Base-by-base conservation (phyloP, 495 filamentous ascomycete genomes). In the Tuber aestivum region DNA sequence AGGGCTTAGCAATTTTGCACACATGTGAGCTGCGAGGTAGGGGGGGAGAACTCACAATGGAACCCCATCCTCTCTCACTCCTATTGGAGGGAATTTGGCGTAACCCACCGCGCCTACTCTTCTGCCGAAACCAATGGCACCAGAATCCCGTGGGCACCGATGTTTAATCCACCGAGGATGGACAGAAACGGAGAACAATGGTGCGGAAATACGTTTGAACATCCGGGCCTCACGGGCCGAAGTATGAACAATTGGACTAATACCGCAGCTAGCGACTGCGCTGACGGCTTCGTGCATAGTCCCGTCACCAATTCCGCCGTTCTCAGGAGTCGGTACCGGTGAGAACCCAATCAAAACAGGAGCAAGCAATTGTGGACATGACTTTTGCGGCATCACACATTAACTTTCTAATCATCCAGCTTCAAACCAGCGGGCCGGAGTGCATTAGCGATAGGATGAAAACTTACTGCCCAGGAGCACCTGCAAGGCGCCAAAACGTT, bases 261-360 rank as follows among this genome's bases (percentile, higher is more conserved):
- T 89, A 14, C 90, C 91, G 76, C 88, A 86, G 20, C 87, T 87
- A 12, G 91, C 90, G 78, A 91, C 91, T 5, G 90, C 89, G 38
- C 92, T 90, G 42, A 95, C 92, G 4, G 92, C 89, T 76, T 94
- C 92, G 81, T 95, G 93, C 93, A 95, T 95, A 20, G 89, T 87
- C 50, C 88, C 89, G 84, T 95, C 92, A 79, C 92, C 90, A 40
- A 94, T 91, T 79, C 92, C 92, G 32, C 92, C 92, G 84, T 95
- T 92, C 82, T 93, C n/a, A n/a, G n/a, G n/a, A n/a, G n/a, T n/a
- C 91, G 70, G 87, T 90, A 83, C 94, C 92, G 32, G 94, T 89
- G 81, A 91, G 86, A 3, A 93, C 87, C 91, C 91, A 83, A 83
- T 93, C 92, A 3, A 90, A 87, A 9, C 90, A 90, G 6, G 89